Evolutionary conservation across 2,329 filamentous ascomycete genomes (phyloP).

Genomic region (Penicillium sumatraense): DNA sequence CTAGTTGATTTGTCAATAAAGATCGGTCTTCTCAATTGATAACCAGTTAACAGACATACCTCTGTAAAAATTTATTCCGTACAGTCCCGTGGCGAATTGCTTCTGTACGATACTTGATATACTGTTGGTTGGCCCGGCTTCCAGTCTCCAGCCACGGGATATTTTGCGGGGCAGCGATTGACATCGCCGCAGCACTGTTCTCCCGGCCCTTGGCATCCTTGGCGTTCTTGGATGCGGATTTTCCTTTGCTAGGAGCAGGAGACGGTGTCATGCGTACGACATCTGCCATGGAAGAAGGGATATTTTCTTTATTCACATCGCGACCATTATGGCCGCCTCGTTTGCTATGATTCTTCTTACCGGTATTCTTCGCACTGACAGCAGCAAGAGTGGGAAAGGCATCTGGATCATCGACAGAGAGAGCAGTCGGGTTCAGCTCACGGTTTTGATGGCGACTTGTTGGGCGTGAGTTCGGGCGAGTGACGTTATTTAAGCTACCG

Average conservation of each 20-base stretch:
- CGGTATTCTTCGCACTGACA: slow-evolving; percentile 68
- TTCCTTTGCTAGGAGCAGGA: slow-evolving; percentile 64
- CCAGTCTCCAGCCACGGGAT: slow-evolving; percentile 97
- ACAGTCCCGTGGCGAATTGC: slow-evolving; percentile 97
- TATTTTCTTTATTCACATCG: slow-evolving; percentile 65
- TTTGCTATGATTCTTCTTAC: slow-evolving; percentile 93
- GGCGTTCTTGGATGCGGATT: slow-evolving; percentile 61
- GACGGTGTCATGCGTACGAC: slow-evolving; percentile 95
- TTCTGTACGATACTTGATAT: slow-evolving; percentile 91
- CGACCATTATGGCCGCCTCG: slow-evolving; percentile 74
- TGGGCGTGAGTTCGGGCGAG: slow-evolving; percentile 78
- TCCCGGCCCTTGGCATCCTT: slow-evolving; percentile 70
- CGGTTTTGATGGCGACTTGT: slow-evolving; percentile 78
- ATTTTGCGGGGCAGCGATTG: slow-evolving; percentile 85
- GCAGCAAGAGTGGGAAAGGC: slow-evolving; percentile 90
- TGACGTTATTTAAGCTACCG: slow-evolving; percentile 58
- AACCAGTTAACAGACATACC: slow-evolving; percentile 56
- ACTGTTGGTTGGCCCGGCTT: slow-evolving; percentile 85
- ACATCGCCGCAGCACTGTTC: slow-evolving; percentile 78
- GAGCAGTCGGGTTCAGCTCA: slow-evolving; percentile 67
- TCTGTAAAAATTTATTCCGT: slow-evolving; percentile 95
- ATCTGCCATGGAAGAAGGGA: slow-evolving; percentile 82
- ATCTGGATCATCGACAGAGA: slow-evolving; percentile 89
- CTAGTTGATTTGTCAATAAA: slow-evolving; percentile 50
- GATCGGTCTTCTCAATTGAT: neutral